Conservation (phyloP, 441 rosid genomes). For the Jatropha podagrica region DNA sequence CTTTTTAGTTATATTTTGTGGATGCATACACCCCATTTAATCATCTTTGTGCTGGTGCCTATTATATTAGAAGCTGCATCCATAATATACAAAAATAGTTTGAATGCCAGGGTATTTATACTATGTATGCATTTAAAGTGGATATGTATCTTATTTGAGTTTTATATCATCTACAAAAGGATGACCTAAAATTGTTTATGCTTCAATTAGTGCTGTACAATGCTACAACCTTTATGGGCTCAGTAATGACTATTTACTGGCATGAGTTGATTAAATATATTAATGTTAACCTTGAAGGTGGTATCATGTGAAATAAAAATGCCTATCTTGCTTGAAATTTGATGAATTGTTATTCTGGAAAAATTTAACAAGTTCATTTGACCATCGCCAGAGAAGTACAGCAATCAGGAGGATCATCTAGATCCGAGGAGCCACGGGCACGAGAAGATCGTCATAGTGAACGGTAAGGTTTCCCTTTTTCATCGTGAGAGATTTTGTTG, state of each 20-base stretch:
- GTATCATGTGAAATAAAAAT: neutral
- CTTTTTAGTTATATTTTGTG: neutral
- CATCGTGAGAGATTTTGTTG: neutral
- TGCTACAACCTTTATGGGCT: conserved; percentile 2
- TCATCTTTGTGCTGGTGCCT: neutral
- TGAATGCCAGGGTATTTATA: neutral
- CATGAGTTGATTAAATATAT: neutral
- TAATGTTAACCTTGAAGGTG: neutral
- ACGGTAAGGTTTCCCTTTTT: conserved; percentile 37
- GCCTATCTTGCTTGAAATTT: conserved; percentile 4
- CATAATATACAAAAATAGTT: neutral
- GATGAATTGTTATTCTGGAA: neutral
- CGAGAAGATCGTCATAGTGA: conserved; percentile 62
- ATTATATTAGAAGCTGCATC: neutral
- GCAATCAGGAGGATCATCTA: conserved; percentile 52
- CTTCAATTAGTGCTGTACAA: neutral
- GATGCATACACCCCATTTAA: neutral
- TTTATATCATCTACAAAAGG: neutral
- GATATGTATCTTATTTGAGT: neutral
- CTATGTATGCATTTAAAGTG: neutral
- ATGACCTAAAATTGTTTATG: neutral
- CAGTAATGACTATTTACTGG: neutral
- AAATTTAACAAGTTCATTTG: neutral
- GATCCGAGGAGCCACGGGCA: conserved; percentile 76
- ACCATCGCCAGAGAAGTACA: conserved; percentile 57